Evolutionary conservation across 73 alveolate genomes (phyloP).

Genomic region (Uronychia setigera): DNA sequence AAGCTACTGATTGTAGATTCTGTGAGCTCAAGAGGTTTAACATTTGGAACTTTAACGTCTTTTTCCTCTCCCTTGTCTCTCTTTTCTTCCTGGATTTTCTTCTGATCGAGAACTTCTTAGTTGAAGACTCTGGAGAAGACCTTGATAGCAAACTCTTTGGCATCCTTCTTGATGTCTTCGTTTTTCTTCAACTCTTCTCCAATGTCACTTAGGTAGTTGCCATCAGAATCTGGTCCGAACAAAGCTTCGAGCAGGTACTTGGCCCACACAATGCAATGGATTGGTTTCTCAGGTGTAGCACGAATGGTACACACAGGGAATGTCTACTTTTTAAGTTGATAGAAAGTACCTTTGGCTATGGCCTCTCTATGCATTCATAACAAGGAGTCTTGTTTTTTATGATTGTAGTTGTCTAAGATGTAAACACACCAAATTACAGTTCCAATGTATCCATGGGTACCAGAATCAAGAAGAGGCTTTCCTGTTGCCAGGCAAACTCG

Average conservation of each 20-base stretch:
- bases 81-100: constrained; percentile 57
- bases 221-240: constrained; percentile 74
- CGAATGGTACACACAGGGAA: constrained; percentile 97
- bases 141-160: constrained; percentile 14
- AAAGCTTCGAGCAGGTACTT: constrained; percentile 89
- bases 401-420: constrained; percentile 10
- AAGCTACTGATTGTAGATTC: constrained; percentile 1
- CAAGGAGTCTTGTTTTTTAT: constrained; percentile 91
- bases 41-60: constrained; percentile 4
- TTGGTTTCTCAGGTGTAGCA: constrained; percentile 91
- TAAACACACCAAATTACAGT: constrained; percentile 23
- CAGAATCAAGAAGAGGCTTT: constrained; percentile 93
- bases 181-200: constrained; percentile 20
- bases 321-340: constrained; percentile 22
- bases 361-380: constrained; percentile 88
- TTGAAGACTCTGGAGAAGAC: constrained; percentile 35
- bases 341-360: constrained; percentile 57
- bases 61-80: constrained; percentile 16
- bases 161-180: constrained; percentile 23
- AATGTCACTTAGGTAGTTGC: constrained; percentile 67
- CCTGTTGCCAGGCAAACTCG: constrained; percentile 83
- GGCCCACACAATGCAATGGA: constrained; percentile 98
- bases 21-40: constrained; percentile 13
- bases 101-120: constrained; percentile 45
- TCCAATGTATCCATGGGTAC: constrained; percentile 94